phyloP scores from a whole-genome alignment of 2,329 filamentous ascomycete genomes.

The Cercospora sp. region DNA sequence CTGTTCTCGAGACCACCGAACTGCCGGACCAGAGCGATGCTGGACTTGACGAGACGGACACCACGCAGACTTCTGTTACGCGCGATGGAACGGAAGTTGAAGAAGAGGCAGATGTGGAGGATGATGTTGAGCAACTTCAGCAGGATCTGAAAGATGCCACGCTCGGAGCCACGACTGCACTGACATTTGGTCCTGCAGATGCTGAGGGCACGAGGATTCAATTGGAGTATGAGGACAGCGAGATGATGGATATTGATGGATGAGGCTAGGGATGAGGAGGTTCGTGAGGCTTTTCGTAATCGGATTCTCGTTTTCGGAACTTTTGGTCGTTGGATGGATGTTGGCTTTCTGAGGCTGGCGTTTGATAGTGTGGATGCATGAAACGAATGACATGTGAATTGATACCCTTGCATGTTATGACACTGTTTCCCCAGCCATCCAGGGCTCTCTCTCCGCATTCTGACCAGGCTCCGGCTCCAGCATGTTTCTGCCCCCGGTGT shows the following conservation, averaged over 20 bases:
- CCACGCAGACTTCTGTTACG: conserved; percentile 11
- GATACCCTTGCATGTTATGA: not conserved
- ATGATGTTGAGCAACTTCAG: conserved; percentile 32
- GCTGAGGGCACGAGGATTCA: conserved; percentile 41
- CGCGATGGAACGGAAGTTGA: conserved; percentile 18
- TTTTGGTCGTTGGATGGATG: not conserved
- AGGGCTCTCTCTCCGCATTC: not conserved
- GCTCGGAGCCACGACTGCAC: conserved; percentile 27
- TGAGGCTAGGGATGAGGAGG: conserved; percentile 1
- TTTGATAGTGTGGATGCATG: not conserved
- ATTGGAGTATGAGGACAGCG: conserved; percentile 31
- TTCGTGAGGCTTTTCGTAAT: not conserved
- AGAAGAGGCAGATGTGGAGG: conserved; percentile 26
- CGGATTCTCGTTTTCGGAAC: not conserved
- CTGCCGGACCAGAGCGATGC: conserved; percentile 19
- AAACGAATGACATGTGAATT: not conserved
- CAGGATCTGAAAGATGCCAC: conserved; percentile 34
- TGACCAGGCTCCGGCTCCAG: not conserved
- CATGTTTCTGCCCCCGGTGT: not conserved
- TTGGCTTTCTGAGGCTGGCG: not conserved
- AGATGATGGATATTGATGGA: conserved; percentile 32
- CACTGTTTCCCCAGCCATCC: not conserved
- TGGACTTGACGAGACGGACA: conserved; percentile 21
- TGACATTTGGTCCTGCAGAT: conserved; percentile 38
- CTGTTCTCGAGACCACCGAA: conserved; percentile 34